Conservation (phyloP, 2,329 filamentous ascomycete genomes). For the Claviceps fusiformis region DNA sequence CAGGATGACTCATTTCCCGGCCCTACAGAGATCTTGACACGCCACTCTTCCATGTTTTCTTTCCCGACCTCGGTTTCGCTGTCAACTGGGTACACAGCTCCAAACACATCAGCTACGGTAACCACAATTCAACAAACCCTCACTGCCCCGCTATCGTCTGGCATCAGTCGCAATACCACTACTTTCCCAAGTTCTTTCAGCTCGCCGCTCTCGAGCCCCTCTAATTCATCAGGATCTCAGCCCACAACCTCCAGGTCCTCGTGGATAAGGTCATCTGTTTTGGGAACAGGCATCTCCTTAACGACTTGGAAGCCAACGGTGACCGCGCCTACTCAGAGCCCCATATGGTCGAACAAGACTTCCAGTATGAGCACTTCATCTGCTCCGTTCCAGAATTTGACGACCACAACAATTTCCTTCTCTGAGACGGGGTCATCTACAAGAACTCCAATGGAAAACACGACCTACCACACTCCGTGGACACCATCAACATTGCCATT, state of each 20-base stretch:
- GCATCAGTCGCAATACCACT: not conserved
- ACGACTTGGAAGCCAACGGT: not conserved
- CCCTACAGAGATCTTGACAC: not conserved
- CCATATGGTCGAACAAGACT: not conserved
- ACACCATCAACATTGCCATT: not conserved
- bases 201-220: not conserved
- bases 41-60: not conserved
- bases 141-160: not conserved
- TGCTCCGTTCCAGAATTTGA: slow-evolving; percentile 4
- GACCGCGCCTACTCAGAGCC: not conserved
- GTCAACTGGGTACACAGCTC: not conserved
- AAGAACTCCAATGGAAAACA: not conserved
- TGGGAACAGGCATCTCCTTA: not conserved
- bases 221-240: not conserved
- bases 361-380: not conserved
- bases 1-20: not conserved
- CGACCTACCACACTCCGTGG: slow-evolving; percentile 1
- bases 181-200: not conserved
- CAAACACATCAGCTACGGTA: not conserved
- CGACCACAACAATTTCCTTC: slow-evolving; percentile 11
- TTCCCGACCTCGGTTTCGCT: not conserved
- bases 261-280: slow-evolving; percentile 2
- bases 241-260: not conserved
- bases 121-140: not conserved
- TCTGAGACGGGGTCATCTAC: not conserved